Evolutionary conservation across 2,329 filamentous ascomycete species (phyloP), one percentile per base, ranked within the genome.

Genomic region (Exophiala sp.): DNA sequence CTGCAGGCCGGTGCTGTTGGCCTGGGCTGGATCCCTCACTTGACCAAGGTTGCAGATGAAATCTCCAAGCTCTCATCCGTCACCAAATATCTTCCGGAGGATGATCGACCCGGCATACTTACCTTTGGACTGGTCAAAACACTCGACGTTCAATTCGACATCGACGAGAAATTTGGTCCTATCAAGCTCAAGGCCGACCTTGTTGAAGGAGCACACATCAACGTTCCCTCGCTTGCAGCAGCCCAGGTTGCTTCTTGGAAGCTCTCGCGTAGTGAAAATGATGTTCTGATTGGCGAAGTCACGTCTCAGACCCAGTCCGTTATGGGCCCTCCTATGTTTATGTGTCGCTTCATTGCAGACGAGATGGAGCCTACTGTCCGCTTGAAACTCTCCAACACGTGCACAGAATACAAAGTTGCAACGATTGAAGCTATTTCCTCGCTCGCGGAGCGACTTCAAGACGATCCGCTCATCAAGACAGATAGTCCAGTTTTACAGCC

Each of bases 301-400:
- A 64, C 82, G 7, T 67, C 73, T 3, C 68, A 65, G 21, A 63
- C 62, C 50, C 67, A 64, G 38, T 67, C 54, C 12, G 62, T 71
- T 12, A 60, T 64, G 57, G 59, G 56, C 5, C 54, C 57, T 21
- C 84, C 86, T 0, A 89, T 91, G 60, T 69, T 97, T 49, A 96
- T 95, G 85, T 83, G 88, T 55, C 83, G 94, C 46, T 88, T 96
- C 73, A 88, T 99, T 61, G 90, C 90, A 0, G 91, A 97, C 67
- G 92, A 97, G 67, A 89, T 95, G 72, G 92, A 97, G 60, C 92
- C 95, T 0, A 85, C 89, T 5, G 77, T 96, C 61, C 96, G 95
- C 68, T 70, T 96, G 54, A 95, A 95, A 67, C 73, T 97, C 39
- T 88, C 88, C 69, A 91, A 95, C 57, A 63, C 95, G 3, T 86